Evolutionary conservation across 2,329 filamentous ascomycete genomes (phyloP).

Genomic region (Alternaria incomplexa): DNA sequence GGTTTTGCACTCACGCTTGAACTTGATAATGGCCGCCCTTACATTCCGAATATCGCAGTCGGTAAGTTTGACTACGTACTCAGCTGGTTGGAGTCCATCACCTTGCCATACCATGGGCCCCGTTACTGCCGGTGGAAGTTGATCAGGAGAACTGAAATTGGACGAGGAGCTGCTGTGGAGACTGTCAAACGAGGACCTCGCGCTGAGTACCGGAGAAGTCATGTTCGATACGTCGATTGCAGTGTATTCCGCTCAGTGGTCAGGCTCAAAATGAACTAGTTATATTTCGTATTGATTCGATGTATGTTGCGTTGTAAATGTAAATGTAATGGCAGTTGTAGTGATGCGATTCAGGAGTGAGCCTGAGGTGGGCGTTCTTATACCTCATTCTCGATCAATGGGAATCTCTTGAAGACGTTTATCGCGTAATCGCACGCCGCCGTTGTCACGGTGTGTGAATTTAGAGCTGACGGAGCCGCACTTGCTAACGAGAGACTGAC

Average conservation of each 20-base stretch:
- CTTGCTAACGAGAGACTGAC: slow-evolving; percentile 22
- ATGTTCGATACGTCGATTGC: slow-evolving; percentile 19
- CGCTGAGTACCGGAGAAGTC: slow-evolving; percentile 33
- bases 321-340: background rate
- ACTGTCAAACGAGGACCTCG: slow-evolving; percentile 40
- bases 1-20: slow-evolving; percentile 33
- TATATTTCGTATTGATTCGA: background rate
- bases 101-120: slow-evolving; percentile 46
- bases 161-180: slow-evolving; percentile 35
- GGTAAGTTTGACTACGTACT: slow-evolving; percentile 38
- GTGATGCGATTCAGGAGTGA: slow-evolving; percentile 1
- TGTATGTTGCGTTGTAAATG: background rate
- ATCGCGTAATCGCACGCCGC: slow-evolving; percentile 7
- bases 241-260: background rate
- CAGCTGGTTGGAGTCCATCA: slow-evolving; percentile 28
- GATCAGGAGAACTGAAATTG: slow-evolving; percentile 33
- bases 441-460: slow-evolving; percentile 15
- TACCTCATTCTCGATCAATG: slow-evolving; percentile 2
- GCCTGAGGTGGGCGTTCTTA: slow-evolving; percentile 8
- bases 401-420: background rate
- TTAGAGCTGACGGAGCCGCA: slow-evolving; percentile 43
- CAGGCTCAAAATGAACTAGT: background rate
- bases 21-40: slow-evolving; percentile 40
- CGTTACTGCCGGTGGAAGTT: slow-evolving; percentile 33
- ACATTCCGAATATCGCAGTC: slow-evolving; percentile 36